Percentiles rank a stretch among this genome's conserved stretches.
Conservation (phyloP, 208 protist species). For the Borovskyia barvae region DNA sequence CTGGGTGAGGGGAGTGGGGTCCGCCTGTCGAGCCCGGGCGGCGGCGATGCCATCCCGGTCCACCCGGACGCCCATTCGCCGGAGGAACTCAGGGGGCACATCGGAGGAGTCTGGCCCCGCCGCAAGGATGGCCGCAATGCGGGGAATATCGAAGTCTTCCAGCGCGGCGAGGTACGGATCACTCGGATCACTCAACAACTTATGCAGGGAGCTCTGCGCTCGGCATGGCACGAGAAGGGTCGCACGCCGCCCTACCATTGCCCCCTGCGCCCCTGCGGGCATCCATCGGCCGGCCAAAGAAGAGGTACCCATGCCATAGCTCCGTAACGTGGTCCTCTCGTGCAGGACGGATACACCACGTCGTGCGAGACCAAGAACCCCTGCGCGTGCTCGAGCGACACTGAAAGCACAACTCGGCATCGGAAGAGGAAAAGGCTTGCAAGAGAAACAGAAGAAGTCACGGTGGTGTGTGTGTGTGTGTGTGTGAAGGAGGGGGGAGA, state of each 20-base stretch:
- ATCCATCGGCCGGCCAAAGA: too few species aligned
- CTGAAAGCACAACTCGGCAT: too few species aligned
- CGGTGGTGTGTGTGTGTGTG: slow-evolving; percentile 2
- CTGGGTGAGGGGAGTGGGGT: slow-evolving; percentile 13
- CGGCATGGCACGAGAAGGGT: slow-evolving; percentile 11
- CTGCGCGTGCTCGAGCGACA: too few species aligned
- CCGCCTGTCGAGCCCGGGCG: slow-evolving; percentile 6
- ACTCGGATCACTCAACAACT: slow-evolving; percentile 40
- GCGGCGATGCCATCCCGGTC: slow-evolving; percentile 10
- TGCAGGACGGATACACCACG: too few species aligned
- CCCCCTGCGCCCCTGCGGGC: too few species aligned
- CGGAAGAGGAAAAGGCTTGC: too few species aligned
- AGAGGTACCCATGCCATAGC: too few species aligned
- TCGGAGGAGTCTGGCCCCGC: slow-evolving; percentile 7
- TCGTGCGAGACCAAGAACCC: too few species aligned
- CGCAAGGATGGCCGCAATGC: slow-evolving; percentile 38
- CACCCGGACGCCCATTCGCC: slow-evolving; percentile 9
- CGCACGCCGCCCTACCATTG: too few species aligned
- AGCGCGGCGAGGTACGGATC: slow-evolving; percentile 55
- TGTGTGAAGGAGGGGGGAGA: not conserved
- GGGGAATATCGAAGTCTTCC: slow-evolving; percentile 45
- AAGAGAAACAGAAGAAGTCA: too few species aligned
- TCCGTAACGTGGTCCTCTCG: too few species aligned
- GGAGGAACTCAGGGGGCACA: slow-evolving; percentile 19
- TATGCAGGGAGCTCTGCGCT: slow-evolving; percentile 40